Percentiles rank a stretch among this genome's conserved stretches.
Conservation (phyloP, 441 rosid genomes). For the Breynia disticha region DNA sequence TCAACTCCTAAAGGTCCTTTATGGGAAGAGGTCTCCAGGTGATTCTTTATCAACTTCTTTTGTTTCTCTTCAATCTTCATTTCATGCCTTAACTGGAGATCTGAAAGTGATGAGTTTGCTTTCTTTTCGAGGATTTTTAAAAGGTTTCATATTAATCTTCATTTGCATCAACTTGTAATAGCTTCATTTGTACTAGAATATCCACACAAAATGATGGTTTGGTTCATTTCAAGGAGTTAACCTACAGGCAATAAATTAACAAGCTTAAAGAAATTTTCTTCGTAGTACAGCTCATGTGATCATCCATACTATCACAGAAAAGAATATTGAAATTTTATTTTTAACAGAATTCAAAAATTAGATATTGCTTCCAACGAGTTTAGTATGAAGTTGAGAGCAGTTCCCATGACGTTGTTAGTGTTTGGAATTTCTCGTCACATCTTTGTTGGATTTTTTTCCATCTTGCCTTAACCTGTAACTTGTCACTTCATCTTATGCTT, state of each 20-base stretch:
- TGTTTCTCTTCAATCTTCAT: background rate
- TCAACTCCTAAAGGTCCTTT: slow-evolving; percentile 72
- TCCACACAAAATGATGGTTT: too few relatives aligned
- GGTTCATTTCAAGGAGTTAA: too few relatives aligned
- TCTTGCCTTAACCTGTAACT: background rate
- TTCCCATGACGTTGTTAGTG: slow-evolving; percentile 1
- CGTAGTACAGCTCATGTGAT: slow-evolving; percentile 2
- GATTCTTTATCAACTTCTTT: background rate
- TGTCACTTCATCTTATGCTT: background rate
- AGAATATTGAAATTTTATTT: background rate
- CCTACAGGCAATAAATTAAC: too few relatives aligned
- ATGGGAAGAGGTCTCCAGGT: slow-evolving; percentile 95
- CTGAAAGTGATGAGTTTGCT: slow-evolving; percentile 3
- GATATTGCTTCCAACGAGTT: background rate
- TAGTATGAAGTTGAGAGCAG: background rate
- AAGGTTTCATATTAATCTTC: too few relatives aligned
- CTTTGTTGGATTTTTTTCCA: background rate
- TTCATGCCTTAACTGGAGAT: slow-evolving; percentile 11
- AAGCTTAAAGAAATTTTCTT: too few relatives aligned
- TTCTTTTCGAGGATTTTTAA: background rate
- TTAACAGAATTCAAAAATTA: background rate
- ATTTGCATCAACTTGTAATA: too few relatives aligned
- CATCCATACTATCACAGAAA: background rate
- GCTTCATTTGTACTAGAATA: too few relatives aligned
- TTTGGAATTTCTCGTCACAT: slow-evolving; percentile 2